Evolutionary conservation across 345 rosid genomes (phyloP), one percentile per base, ranked within the genome.

Genomic region (Odontarrhena argentea): DNA sequence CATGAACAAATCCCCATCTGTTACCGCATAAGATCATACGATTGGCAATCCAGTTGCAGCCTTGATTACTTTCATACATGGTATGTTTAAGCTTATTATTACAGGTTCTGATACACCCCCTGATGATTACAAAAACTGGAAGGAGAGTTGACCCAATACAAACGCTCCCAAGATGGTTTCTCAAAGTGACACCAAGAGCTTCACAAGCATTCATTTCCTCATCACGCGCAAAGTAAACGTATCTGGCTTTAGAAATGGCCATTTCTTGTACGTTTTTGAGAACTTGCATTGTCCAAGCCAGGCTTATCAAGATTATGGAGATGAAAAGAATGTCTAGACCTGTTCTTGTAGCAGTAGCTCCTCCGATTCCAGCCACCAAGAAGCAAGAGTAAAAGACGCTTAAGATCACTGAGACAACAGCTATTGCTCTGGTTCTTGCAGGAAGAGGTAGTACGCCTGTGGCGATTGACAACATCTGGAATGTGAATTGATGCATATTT

Each of bases 281-380:
- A 55, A 86, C 89, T 62, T 89, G 96, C 91, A 82, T 75, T 14
- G 77, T 83, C 96, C 98, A 92, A 13, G 70, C 68, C 63, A 87
- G 65, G 86, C 85, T 83, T 12, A 80, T 65, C 63, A 86, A 32
- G 74, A 84, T 72, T 13, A 80, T 12, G 6, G 66, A 12, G 74
- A 84, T 86, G 89, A 86, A 85, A 41, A 80, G 18, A 30, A 64
- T 56, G 58, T 87, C 89, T 18, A 77, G 60, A 45, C 48, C 46
- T 9, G 81, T 79, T 48, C 81, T 80, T 25, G 83, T 69, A 0
- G 92, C 71, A 6, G 81, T 82, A 12, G 96, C 96, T 46, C 93
- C 93, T 8, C 93, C 96, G 37, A 92, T 85, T 59, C 93, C 98
- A 5, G 76, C 79, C 10, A 84, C 80, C 79, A 83, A 53, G 79